phyloP scores from a whole-genome alignment of 768 basidiomycete genomes.

The Podaxis sp. region DNA sequence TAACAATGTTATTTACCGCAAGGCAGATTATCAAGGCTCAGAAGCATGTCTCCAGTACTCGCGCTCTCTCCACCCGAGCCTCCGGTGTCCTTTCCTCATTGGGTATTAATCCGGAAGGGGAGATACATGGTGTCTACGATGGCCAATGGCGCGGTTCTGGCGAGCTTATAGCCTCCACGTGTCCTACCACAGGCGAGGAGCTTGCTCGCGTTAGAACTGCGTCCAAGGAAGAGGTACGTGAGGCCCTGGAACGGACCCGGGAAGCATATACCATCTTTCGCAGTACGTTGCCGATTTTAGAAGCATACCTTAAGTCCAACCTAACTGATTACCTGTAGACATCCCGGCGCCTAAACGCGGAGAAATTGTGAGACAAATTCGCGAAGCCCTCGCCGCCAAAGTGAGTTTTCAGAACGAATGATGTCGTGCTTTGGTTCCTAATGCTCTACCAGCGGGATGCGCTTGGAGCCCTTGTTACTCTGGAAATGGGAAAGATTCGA shows the following conservation, averaged over 20 bases:
- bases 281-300: conserved; percentile 30
- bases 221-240: conserved; percentile 69
- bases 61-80: conserved; percentile 68
- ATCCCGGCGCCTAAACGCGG: conserved; percentile 88
- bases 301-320: background rate
- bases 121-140: conserved; percentile 77
- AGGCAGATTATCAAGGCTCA: background rate
- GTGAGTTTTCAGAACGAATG: conserved; percentile 34
- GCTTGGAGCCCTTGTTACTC: conserved; percentile 79
- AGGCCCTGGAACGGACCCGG: conserved; percentile 64
- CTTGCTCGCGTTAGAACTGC: conserved; percentile 76
- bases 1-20: conserved; percentile 5
- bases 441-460: conserved; percentile 56
- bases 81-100: conserved; percentile 64
- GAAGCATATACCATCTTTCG: conserved; percentile 76
- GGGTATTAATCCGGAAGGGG: conserved; percentile 56
- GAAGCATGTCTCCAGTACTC: conserved; percentile 20
- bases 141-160: conserved; percentile 81
- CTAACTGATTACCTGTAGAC: conserved; percentile 25
- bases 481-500: conserved; percentile 91
- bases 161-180: conserved; percentile 65
- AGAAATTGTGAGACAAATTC: conserved; percentile 84
- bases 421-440: conserved; percentile 16
- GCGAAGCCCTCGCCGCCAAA: conserved; percentile 79
- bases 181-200: conserved; percentile 86